Conservation (phyloP, 225 moss, liverwort and hornwort genomes). For the Sphagnum contortum region DNA sequence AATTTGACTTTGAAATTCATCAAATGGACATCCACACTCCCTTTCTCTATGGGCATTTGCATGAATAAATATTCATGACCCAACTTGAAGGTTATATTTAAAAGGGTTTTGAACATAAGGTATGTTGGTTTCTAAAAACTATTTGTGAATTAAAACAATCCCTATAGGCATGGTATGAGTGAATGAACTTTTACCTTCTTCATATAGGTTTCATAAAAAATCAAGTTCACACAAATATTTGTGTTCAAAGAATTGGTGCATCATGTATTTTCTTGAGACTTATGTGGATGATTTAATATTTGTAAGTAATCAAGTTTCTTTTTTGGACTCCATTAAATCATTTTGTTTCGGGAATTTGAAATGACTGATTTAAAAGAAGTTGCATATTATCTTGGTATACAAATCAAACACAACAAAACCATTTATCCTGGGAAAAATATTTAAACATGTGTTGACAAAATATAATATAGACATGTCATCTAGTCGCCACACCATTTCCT, state of each 20-base stretch:
- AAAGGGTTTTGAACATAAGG: neutral
- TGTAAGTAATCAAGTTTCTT: too few species aligned
- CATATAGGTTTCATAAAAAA: neutral
- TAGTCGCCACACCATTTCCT: neutral
- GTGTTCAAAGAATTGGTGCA: neutral
- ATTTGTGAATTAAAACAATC: conserved; percentile 1
- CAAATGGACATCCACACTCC: conserved; percentile 3
- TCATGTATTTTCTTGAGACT: neutral
- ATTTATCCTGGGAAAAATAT: neutral
- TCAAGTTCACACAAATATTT: neutral
- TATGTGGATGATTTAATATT: neutral
- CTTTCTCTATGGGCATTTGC: conserved; percentile 2
- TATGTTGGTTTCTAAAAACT: neutral
- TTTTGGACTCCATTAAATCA: too few species aligned
- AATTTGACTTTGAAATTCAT: neutral
- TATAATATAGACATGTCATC: neutral
- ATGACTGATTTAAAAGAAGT: neutral
- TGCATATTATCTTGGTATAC: neutral
- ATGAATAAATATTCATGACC: too few species aligned
- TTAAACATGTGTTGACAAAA: neutral
- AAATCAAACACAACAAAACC: neutral
- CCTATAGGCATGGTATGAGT: neutral
- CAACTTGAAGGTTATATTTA: conserved; percentile 4
- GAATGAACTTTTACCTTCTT: neutral
- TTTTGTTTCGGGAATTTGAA: too few species aligned